A percentile compares a stretch with the other conserved stretches of the same genome.
phyloP scores from a whole-genome alignment of 441 rosid genomes.

The Mallotus japonicus region DNA sequence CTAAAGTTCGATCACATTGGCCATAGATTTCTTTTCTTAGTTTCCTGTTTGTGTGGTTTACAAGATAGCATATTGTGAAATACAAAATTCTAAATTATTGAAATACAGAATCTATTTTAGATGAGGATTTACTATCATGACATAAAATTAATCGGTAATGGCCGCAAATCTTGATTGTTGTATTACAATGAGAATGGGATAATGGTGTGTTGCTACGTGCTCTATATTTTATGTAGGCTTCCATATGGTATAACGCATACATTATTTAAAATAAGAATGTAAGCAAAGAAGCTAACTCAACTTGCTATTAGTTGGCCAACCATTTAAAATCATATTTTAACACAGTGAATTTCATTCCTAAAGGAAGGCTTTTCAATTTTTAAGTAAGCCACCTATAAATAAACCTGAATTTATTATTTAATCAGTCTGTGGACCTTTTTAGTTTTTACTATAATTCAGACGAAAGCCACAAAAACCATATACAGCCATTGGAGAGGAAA shows the following conservation, averaged over 20 bases:
- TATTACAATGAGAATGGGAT: neutral
- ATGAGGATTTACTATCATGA: neutral
- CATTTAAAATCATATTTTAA: neutral
- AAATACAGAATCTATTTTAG: neutral
- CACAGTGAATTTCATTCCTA: neutral
- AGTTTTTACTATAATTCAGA: neutral
- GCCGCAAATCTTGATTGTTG: neutral
- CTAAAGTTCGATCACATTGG: neutral
- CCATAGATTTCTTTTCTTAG: neutral
- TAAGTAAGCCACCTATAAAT: neutral
- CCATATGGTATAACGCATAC: neutral
- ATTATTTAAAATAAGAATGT: neutral
- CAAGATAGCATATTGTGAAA: neutral
- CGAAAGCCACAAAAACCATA: neutral
- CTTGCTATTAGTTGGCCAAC: neutral
- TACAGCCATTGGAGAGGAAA: neutral
- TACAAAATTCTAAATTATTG: neutral
- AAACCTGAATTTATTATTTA: neutral
- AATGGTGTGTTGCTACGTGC: neutral
- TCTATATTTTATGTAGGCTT: neutral
- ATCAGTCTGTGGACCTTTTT: neutral
- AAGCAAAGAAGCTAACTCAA: neutral
- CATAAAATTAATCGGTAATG: neutral
- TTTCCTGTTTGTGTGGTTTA: neutral
- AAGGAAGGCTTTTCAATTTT: neutral